Evolutionary conservation across 2,329 filamentous ascomycete species (phyloP).

Genomic region (Raffaelea albimanens): DNA sequence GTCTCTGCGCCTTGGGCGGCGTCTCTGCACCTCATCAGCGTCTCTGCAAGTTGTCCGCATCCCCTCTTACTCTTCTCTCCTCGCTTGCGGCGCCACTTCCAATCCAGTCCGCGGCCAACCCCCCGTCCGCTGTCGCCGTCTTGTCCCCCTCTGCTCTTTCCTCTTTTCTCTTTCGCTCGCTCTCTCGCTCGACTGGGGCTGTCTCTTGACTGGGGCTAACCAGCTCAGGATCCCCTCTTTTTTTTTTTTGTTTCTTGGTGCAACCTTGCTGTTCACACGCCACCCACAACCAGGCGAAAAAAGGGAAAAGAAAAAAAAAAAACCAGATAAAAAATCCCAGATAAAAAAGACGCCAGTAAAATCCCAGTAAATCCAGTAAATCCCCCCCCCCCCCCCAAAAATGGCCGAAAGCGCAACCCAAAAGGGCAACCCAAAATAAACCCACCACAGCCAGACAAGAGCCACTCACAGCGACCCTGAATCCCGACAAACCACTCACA

Average conservation of each 20-base stretch:
- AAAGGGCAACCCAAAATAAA: no score
- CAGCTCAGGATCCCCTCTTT: neutral
- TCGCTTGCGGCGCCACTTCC: no score
- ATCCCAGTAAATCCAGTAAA: neutral
- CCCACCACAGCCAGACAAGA: no score
- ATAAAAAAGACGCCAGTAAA: neutral
- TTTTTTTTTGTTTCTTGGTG: constrained; percentile 10
- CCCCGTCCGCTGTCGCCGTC: no score
- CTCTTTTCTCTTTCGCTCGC: neutral
- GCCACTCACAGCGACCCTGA: no score
- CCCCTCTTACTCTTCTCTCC: no score
- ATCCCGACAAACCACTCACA: neutral
- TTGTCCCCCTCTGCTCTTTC: neutral
- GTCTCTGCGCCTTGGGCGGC: no score
- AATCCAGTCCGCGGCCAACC: no score
- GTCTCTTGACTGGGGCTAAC: no score
- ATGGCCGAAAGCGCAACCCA: no score
- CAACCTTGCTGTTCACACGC: constrained; percentile 11
- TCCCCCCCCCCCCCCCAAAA: neutral
- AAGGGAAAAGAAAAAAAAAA: neutral
- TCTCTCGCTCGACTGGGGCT: neutral
- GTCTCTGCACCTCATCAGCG: no score
- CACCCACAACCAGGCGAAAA: constrained; percentile 5
- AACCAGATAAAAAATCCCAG: neutral
- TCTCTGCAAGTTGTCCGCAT: no score